phyloP scores from a whole-genome alignment of 352 stramenopile genomes.

The Pythium chondricola region DNA sequence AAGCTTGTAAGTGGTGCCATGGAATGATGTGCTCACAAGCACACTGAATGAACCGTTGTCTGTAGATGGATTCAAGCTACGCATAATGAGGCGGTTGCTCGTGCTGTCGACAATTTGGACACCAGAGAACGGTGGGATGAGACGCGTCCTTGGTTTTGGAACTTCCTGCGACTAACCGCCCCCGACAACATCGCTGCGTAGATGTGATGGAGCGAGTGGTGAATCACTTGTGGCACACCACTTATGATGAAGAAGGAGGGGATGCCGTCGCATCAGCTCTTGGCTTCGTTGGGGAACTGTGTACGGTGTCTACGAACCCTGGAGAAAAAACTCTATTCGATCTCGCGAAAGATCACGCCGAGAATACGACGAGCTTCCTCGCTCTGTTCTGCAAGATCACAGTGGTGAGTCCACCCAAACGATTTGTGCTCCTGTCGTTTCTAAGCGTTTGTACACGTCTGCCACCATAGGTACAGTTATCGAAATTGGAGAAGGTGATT shows the following conservation, averaged over 20 bases:
- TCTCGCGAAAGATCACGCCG: slow-evolving; percentile 7
- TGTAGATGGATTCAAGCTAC: slow-evolving; percentile 17
- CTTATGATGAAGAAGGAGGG: slow-evolving; percentile 6
- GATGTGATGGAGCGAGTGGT: slow-evolving; percentile 14
- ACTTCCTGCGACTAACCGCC: no score
- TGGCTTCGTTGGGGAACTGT: slow-evolving; percentile 13
- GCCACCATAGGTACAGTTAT: slow-evolving; percentile 22
- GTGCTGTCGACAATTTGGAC: slow-evolving; percentile 12
- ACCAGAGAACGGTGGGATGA: slow-evolving; percentile 6
- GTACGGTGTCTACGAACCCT: no score
- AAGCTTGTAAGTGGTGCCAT: slow-evolving; percentile 14
- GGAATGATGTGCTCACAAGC: background rate
- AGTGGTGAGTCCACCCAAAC: slow-evolving; percentile 4
- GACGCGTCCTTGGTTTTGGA: no score
- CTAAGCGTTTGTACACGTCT: background rate
- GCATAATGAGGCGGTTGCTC: slow-evolving; percentile 10
- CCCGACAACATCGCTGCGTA: background rate
- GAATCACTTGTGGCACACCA: slow-evolving; percentile 8
- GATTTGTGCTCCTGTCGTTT: no score
- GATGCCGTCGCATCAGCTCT: slow-evolving; percentile 4
- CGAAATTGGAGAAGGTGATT: slow-evolving; percentile 58
- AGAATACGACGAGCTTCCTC: slow-evolving; percentile 13
- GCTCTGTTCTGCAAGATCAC: slow-evolving; percentile 17
- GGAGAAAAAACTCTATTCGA: background rate
- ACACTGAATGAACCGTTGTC: background rate